Evolutionary conservation across 2,329 filamentous ascomycete genomes (phyloP).

Genomic region (Penicillium fuscoglaucum): DNA sequence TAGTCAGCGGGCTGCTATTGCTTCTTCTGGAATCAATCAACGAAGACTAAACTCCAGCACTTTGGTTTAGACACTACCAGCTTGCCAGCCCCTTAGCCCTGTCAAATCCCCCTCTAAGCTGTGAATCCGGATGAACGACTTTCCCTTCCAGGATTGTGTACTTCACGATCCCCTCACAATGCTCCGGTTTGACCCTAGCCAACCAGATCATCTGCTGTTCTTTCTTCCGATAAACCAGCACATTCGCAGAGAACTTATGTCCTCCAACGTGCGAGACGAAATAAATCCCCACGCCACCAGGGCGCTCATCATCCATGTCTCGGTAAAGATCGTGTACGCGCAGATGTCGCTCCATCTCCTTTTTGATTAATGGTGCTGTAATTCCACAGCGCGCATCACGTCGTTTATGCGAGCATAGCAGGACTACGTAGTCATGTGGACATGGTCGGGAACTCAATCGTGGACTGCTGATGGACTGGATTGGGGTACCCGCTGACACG

Average conservation of each 20-base stretch:
- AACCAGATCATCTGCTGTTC: constrained; percentile 68
- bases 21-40: too few species aligned
- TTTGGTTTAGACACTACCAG: constrained; percentile 26
- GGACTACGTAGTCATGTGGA: constrained; percentile 65
- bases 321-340: constrained; percentile 77
- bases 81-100: constrained; percentile 71
- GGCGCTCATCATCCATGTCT: constrained; percentile 77
- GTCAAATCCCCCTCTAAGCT: constrained; percentile 85
- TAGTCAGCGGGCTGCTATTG: too few species aligned
- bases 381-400: constrained; percentile 90
- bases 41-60: background rate
- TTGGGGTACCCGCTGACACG: background rate
- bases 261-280: constrained; percentile 91
- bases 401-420: constrained; percentile 85
- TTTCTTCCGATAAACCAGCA: constrained; percentile 74
- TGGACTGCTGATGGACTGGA: background rate
- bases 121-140: constrained; percentile 78
- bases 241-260: constrained; percentile 90
- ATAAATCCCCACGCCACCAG: constrained; percentile 84
- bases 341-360: constrained; percentile 80
- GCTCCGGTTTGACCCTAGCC: constrained; percentile 75
- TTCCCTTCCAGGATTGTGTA: constrained; percentile 87
- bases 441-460: background rate
- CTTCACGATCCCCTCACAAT: constrained; percentile 82
- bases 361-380: constrained; percentile 75